Evolutionary conservation across 352 stramenopile genomes (phyloP).

Genomic region (Halophytophthora polymorphica): DNA sequence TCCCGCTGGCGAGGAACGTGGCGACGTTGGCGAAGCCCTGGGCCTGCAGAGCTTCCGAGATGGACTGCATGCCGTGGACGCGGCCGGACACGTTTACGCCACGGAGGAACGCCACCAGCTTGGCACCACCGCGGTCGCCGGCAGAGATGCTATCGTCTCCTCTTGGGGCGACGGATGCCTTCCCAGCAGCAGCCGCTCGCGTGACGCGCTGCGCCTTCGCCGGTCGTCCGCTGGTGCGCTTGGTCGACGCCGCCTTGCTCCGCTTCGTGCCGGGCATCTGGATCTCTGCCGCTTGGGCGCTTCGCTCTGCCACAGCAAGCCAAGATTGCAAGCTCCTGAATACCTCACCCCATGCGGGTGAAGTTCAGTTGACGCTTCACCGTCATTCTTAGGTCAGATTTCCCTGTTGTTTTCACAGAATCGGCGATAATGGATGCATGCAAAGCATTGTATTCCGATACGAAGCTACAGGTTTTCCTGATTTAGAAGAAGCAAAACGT

Average conservation of each 20-base stretch:
- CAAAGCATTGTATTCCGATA: too few species aligned
- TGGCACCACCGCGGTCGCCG: background rate
- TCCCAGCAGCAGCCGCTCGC: background rate
- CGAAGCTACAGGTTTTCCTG: background rate
- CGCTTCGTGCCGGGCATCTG: constrained; percentile 14
- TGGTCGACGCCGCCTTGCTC: constrained; percentile 2
- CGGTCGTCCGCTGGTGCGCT: background rate
- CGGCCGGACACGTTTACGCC: constrained; percentile 29
- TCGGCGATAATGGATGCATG: too few species aligned
- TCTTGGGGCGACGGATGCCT: constrained; percentile 1
- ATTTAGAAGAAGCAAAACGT: too few species aligned
- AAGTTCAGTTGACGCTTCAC: background rate
- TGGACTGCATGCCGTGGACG: constrained; percentile 30
- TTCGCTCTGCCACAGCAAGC: too few species aligned
- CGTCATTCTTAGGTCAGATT: too few species aligned
- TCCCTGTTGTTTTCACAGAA: too few species aligned
- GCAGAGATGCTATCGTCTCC: background rate
- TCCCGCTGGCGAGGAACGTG: constrained; percentile 34
- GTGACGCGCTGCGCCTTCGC: constrained; percentile 9
- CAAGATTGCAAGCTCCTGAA: too few species aligned
- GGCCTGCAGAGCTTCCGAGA: constrained; percentile 12
- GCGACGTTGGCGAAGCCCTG: constrained; percentile 18
- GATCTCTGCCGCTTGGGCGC: background rate
- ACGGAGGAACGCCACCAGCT: constrained; percentile 30
- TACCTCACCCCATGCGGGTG: too few species aligned